Base-by-base conservation (phyloP, 345 rosid species). In the Citrus glauca region DNA sequence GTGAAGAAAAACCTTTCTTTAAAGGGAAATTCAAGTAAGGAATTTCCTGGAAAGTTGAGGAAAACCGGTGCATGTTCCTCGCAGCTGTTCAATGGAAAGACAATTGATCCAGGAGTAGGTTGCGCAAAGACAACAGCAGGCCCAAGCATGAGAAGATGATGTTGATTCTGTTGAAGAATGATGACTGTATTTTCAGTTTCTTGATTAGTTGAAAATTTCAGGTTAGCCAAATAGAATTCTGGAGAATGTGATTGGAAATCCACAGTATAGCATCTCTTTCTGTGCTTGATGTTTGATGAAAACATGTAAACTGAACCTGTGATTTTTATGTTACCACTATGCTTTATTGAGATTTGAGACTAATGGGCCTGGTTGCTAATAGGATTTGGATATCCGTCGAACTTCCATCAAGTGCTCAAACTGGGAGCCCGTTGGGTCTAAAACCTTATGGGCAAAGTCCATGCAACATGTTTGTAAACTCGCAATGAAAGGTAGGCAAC, bases 31-130 rank as follows among this genome's bases (percentile, higher is more conserved):
- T 77, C 86, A 5, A 84, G 87, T 79, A 87, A 88, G 78, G 92
- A 85, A 42, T 89, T 86, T 71, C 88, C 90, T 0, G 91, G 88
- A 17, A 91, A 81, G 86, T n/a, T 81, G 66, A 86, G 84, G 88
- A 89, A 83, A 75, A 81, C 73, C 9, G 84, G 82, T 45, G 73
- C 85, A 25, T 59, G 60, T 32, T 69, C 84, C 67, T 73, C 80
- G 30, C 85, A 79, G 73, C 64, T 77, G 61, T 66, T 81, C 69
- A 33, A 68, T 81, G 89, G 86, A 22, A 83, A 78, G 40, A 62
- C 86, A 6, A 32, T 69, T 7, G 86, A 84, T 76, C 87, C 79
- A 62, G 79, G 76, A 7, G 75, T 84, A 24, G 84, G 81, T 22
- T 82, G 85, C 78, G 86, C 91, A 62, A 83, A 80, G 85, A 76